A percentile compares a stretch with the other conserved stretches of the same genome.
Evolutionary conservation across 2,329 filamentous ascomycete genomes (phyloP).

Genomic region (Mariannaea sp.): DNA sequence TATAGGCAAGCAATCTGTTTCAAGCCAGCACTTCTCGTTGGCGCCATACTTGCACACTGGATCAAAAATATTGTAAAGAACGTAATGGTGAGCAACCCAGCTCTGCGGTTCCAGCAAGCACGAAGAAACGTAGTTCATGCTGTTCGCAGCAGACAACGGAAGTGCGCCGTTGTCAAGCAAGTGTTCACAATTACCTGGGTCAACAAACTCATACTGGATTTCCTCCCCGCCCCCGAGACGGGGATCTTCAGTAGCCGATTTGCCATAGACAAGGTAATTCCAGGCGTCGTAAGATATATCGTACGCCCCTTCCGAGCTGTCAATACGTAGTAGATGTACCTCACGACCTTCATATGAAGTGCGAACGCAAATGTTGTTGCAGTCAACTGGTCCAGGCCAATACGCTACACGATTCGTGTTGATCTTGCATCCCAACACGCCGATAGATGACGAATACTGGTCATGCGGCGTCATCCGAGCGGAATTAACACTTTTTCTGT

Average conservation of each 20-base stretch:
- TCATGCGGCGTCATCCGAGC: slow-evolving; percentile 60
- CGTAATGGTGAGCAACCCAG: slow-evolving; percentile 59
- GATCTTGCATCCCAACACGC: slow-evolving; percentile 61
- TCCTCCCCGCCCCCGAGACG: slow-evolving; percentile 54
- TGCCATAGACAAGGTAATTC: slow-evolving; percentile 60
- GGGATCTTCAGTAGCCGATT: slow-evolving; percentile 52
- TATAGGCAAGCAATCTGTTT: slow-evolving; percentile 56
- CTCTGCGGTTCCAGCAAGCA: slow-evolving; percentile 52
- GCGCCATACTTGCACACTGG: slow-evolving; percentile 54
- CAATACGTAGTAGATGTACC: neutral
- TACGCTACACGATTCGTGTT: slow-evolving; percentile 62
- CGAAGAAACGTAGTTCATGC: slow-evolving; percentile 57
- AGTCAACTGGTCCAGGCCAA: slow-evolving; percentile 56
- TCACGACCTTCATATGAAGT: slow-evolving; percentile 47
- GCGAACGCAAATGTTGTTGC: slow-evolving; percentile 58
- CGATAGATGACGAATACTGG: slow-evolving; percentile 58
- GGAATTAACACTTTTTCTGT: too few species aligned
- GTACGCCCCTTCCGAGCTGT: neutral
- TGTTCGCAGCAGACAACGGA: slow-evolving; percentile 60
- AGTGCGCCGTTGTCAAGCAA: slow-evolving; percentile 57
- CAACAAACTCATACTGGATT: slow-evolving; percentile 56
- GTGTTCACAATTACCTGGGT: slow-evolving; percentile 53
- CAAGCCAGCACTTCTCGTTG: slow-evolving; percentile 56
- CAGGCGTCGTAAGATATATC: slow-evolving; percentile 63
- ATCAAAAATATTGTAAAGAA: slow-evolving; percentile 59